Evolutionary conservation across 2,329 filamentous ascomycete genomes (phyloP), one percentile per base, ranked within the genome.

Genomic region (Daldinia sp.): DNA sequence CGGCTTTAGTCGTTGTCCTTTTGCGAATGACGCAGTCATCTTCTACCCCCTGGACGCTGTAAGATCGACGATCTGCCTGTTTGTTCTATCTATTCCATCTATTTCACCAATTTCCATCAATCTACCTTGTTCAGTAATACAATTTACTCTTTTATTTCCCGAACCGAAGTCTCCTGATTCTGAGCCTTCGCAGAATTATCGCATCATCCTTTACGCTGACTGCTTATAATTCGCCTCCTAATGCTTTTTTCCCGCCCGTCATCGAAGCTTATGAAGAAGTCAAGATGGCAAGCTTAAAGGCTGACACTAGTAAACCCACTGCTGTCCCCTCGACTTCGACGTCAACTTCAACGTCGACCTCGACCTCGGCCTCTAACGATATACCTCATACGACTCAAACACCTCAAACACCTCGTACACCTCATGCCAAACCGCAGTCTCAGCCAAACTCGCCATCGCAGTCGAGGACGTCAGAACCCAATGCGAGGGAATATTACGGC

Each of bases 401-500:
- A 48, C 11, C 57, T 3, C 57, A 67, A 37, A 13, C 59, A 8
- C 61, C 63, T 10, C 15, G 64, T 0, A 50, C 60, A 25, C n/a
- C 59, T 1, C 58, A 64, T 10, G 17, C 55, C 3, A 51, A 58
- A 23, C 34, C 61, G 3, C 61, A 59, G n/a, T 15, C 58, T 15
- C 55, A 58, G 19, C 48, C 61, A 17, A 61, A 66, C 29, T 47
- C 69, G 5, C 65, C 66, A n/a, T 29, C 66, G n/a, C 61, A 66
- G 15, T 21, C 66, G 19, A 61, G 58, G 43, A 54, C 66, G 21
- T 61, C 70, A 4, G 68, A 64, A 17, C 61, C 64, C 3, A 66
- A 71, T 55, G 71, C 66, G n/a, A 77, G 76, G 49, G 61, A 72
- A 50, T 84, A 80, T 68, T 92, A 91, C 78, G 85, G 86, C 49